Conservation (phyloP, 2,329 filamentous ascomycete genomes). For the Falciphora oryzae region DNA sequence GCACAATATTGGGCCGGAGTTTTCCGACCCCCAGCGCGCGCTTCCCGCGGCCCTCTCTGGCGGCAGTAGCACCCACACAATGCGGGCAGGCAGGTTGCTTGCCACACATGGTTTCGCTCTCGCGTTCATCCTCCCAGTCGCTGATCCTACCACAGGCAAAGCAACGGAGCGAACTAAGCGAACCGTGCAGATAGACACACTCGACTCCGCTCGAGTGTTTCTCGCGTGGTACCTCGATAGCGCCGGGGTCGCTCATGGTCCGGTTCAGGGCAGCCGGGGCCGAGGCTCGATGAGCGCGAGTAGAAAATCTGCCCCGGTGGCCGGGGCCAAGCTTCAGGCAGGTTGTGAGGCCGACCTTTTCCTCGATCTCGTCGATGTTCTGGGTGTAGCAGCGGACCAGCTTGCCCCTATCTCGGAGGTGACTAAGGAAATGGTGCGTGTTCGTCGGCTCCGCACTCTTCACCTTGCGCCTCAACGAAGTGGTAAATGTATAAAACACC, state of each 20-base stretch:
- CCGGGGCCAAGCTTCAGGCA: slow-evolving; percentile 57
- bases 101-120: slow-evolving; percentile 53
- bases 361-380: slow-evolving; percentile 69
- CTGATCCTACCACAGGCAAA: slow-evolving; percentile 53
- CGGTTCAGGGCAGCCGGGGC: slow-evolving; percentile 7
- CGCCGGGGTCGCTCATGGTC: slow-evolving; percentile 16
- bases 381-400: slow-evolving; percentile 69
- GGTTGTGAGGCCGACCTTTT: slow-evolving; percentile 61
- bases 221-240: neutral
- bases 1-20: slow-evolving; percentile 64
- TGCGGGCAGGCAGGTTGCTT: slow-evolving; percentile 62
- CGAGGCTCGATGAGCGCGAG: slow-evolving; percentile 12
- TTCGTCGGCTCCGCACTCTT: slow-evolving; percentile 56
- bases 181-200: slow-evolving; percentile 67
- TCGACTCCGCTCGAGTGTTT: slow-evolving; percentile 43
- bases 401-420: slow-evolving; percentile 60
- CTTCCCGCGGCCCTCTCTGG: slow-evolving; percentile 59
- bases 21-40: slow-evolving; percentile 62
- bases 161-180: slow-evolving; percentile 59
- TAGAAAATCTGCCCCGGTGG: slow-evolving; percentile 53
- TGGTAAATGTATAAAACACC: slow-evolving; percentile 68
- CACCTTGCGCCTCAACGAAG: slow-evolving; percentile 59
- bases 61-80: slow-evolving; percentile 56
- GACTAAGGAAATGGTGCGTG: slow-evolving; percentile 64
- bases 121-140: slow-evolving; percentile 54